These are phyloP conservation scores for Colletotrichum higginsianum DNA, from an alignment of 2,329 filamentous ascomycete species.

Conservation along the genomic window DNA sequence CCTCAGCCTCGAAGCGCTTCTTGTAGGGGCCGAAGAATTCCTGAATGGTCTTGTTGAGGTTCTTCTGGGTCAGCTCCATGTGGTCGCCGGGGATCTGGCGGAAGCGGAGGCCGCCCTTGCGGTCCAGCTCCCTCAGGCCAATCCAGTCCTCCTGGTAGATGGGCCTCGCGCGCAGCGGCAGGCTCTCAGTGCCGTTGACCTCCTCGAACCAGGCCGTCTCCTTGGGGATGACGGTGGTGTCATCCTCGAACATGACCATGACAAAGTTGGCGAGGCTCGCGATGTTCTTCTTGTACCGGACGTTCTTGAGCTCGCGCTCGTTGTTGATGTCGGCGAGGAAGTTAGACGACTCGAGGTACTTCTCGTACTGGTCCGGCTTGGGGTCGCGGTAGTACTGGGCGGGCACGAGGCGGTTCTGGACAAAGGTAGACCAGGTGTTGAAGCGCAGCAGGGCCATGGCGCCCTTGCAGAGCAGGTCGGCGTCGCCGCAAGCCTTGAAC, in stretches of 20 bases:
- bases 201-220: conserved; percentile 93
- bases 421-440: conserved; percentile 84
- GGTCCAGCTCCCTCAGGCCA: conserved; percentile 83
- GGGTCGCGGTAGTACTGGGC: conserved; percentile 94
- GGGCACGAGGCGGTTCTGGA: conserved; percentile 86
- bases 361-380: conserved; percentile 70
- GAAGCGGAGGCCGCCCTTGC: conserved; percentile 85
- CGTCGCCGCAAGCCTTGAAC: conserved; percentile 80
- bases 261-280: conserved; percentile 81
- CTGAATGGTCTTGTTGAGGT: conserved; percentile 76
- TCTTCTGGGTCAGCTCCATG: conserved; percentile 81
- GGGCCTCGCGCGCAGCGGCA: conserved; percentile 75
- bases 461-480: conserved; percentile 85
- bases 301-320: conserved; percentile 83
- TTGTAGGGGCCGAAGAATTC: conserved; percentile 74
- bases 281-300: conserved; percentile 80
- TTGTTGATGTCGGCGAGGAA: conserved; percentile 98
- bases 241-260: conserved; percentile 91
- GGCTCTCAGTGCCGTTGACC: conserved; percentile 80
- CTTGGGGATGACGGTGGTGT: conserved; percentile 89
- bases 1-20: conserved; percentile 52
- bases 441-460: conserved; percentile 83
- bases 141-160: conserved; percentile 96
- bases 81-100: conserved; percentile 81
- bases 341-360: conserved; percentile 85